Percentiles rank a stretch among this genome's conserved stretches.
Conservation (phyloP, 768 basidiomycete species). For the Mycena galopus region DNA sequence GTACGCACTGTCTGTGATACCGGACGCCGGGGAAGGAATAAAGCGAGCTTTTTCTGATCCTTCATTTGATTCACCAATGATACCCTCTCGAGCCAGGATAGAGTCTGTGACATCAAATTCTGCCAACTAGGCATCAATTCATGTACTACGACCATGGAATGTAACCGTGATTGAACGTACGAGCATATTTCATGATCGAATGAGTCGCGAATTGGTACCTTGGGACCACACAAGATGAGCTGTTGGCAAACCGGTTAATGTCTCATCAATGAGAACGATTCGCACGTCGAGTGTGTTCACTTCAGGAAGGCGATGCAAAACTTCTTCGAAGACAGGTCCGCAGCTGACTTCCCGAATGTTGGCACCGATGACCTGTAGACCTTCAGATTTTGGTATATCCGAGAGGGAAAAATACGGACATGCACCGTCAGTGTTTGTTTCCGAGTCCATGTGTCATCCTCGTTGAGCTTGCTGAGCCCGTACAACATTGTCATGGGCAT, state of each 20-base stretch:
- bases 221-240: conserved; percentile 8
- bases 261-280: not conserved
- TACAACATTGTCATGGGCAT: conserved; percentile 1
- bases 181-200: conserved; percentile 17
- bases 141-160: no score
- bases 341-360: not conserved
- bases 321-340: conserved; percentile 1
- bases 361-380: conserved; percentile 1
- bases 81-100: no score
- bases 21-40: no score
- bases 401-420: not conserved
- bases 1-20: no score
- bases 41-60: no score
- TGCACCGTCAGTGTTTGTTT: not conserved
- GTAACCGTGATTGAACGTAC: conserved; percentile 13
- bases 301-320: conserved; percentile 15
- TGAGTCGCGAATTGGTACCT: conserved; percentile 1
- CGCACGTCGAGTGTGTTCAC: conserved; percentile 11
- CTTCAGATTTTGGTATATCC: not conserved
- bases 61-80: no score
- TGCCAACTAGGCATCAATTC: no score
- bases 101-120: no score
- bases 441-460: conserved; percentile 1
- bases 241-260: conserved; percentile 13
- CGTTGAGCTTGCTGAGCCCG: not conserved